Conservation (phyloP, 331 rosid genomes). For the Stylosanthes scabra region DNA sequence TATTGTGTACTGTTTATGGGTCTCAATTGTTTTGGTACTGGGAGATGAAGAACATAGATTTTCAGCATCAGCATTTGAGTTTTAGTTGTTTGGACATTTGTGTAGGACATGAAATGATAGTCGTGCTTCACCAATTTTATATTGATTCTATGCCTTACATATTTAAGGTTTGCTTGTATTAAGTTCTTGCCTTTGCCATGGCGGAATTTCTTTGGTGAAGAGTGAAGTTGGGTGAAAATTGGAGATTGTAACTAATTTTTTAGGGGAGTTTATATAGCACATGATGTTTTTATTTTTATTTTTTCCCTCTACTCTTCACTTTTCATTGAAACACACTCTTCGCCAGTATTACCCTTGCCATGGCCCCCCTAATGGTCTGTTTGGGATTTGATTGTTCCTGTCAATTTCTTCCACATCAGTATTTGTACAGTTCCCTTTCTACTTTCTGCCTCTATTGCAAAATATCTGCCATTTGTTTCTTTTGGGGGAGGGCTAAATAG, state of each 20-base stretch:
- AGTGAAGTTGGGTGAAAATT: too few species aligned
- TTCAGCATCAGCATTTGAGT: constrained; percentile 12
- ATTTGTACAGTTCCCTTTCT: background rate
- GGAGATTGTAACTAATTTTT: too few species aligned
- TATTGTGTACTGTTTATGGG: constrained; percentile 3
- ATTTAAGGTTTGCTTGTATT: background rate
- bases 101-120: background rate
- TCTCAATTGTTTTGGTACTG: constrained; percentile 14
- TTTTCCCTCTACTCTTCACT: too few species aligned
- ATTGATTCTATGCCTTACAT: background rate
- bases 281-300: too few species aligned
- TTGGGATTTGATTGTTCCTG: background rate
- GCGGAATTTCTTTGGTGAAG: too few species aligned
- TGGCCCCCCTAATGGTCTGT: background rate
- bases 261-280: too few species aligned
- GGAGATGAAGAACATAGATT: background rate
- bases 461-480: constrained; percentile 10
- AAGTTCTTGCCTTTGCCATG: background rate
- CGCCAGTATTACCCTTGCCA: background rate
- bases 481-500: background rate
- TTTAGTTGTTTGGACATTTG: constrained; percentile 3
- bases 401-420: background rate
- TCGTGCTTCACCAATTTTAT: constrained; percentile 26
- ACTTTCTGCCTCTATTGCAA: background rate
- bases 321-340: too few species aligned